Evolutionary conservation across 345 rosid genomes (phyloP), one percentile per base, ranked within the genome.

Genomic region (Acer negundo): DNA sequence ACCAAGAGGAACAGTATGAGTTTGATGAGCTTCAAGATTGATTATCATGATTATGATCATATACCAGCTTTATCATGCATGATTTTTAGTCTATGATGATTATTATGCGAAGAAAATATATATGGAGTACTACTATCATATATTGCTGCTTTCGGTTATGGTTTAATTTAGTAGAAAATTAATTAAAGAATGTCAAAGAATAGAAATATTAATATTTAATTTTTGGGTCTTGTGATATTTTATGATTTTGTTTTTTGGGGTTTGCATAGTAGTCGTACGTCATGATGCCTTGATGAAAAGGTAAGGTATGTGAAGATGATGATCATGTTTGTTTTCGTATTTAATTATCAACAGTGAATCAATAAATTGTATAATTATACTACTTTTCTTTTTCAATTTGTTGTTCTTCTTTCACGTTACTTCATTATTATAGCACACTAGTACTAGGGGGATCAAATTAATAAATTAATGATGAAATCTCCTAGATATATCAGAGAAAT

Each of bases 211-310:
- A 35, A 35, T 35, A 65, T 53, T 75, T 53, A 49, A 70, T 72
- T 67, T 55, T 69, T 61, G 68, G 35, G 51, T 80, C 15, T 20
- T 38, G 42, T 40, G 15, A 63, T 66, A 31, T 68, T 64, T 47
- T 74, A 42, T 64, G 19, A 46, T 65, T 35, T 15, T 73, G 49
- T 35, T 11, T 58, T 23, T 23, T 20, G 0, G 75, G 67, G 70
- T 77, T 77, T 81, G 40, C 64, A 59, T 77, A 77, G 62, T 78
- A 77, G 62, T 78, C 58, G n/a, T n/a, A n/a, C n/a, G 9, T 24
- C n/a, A 1, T 46, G 10, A 13, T 73, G 73, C 77, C 40, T 73
- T 20, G 13, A 55, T 64, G 65, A 55, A 72, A 72, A 44, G 22
- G 69, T 42, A 42, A 42, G 63, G 44, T 78, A 31, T 63, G 53